These are phyloP conservation scores for Petunia hybrid DNA, from an alignment of 305 asterid species.

Conservation along the genomic window DNA sequence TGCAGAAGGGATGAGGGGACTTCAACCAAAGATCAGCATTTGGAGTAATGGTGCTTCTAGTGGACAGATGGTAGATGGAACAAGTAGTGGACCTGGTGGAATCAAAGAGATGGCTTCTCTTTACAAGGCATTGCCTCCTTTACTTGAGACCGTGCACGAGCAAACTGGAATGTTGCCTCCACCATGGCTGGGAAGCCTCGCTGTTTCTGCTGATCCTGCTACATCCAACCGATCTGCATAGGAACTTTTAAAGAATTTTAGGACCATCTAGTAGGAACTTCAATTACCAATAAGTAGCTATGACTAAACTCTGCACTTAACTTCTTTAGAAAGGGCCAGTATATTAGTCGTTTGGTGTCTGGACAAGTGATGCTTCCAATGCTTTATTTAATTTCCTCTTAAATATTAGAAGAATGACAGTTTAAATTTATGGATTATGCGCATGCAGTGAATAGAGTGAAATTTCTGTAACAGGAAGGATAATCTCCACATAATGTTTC, in stretches of 20 bases:
- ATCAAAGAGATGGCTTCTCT: slow-evolving; percentile 39
- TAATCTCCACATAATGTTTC: not conserved
- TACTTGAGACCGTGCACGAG: slow-evolving; percentile 39
- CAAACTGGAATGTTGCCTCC: slow-evolving; percentile 47
- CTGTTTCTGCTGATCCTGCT: not conserved
- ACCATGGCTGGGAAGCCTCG: slow-evolving; percentile 37
- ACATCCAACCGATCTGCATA: not conserved
- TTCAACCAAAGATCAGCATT: slow-evolving; percentile 43
- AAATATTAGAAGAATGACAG: not conserved
- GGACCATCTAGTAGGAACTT: not conserved
- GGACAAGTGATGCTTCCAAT: not conserved
- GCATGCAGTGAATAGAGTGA: not conserved
- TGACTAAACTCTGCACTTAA: not conserved
- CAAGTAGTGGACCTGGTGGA: not conserved
- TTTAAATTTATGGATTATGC: not conserved
- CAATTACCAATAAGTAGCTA: not conserved
- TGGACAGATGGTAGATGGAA: not conserved
- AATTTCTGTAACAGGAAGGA: not conserved
- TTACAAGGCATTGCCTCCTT: slow-evolving; percentile 41
- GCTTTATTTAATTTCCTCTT: not conserved
- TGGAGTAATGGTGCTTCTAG: slow-evolving; percentile 33
- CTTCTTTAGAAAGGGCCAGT: not conserved
- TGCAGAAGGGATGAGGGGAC: slow-evolving; percentile 36
- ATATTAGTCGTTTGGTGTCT: not conserved
- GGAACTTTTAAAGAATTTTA: not conserved